Conservation (phyloP, 2,329 filamentous ascomycete genomes). For the Ophiocordyceps camponoti-saundersi region DNA sequence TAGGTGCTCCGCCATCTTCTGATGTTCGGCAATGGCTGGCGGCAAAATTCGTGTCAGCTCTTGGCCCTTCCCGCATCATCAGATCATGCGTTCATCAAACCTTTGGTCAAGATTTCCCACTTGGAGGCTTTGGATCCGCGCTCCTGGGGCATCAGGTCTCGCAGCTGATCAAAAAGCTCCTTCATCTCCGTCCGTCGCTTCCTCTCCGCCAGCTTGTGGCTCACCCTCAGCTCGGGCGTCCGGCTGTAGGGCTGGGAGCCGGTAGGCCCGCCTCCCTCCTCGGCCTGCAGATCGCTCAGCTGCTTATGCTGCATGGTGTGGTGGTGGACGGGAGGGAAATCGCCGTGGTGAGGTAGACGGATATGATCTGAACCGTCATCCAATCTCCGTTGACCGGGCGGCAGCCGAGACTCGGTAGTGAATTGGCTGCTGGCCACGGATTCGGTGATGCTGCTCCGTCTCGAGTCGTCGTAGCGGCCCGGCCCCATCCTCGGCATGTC, state of each 20-base stretch:
- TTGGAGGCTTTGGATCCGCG: constrained; percentile 75
- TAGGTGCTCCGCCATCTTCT: constrained; percentile 32
- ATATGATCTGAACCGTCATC: constrained; percentile 42
- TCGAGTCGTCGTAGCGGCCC: constrained; percentile 39
- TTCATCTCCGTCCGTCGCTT: constrained; percentile 83
- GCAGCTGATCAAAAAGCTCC: constrained; percentile 64
- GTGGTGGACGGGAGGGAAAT: constrained; percentile 49
- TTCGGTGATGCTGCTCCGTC: constrained; percentile 60
- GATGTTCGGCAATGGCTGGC: constrained; percentile 43
- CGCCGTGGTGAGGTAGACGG: constrained; percentile 32
- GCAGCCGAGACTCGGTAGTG: constrained; percentile 56
- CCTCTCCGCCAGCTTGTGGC: constrained; percentile 71
- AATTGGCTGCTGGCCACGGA: constrained; percentile 68
- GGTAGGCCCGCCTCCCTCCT: constrained; percentile 31
- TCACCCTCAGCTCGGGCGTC: constrained; percentile 66
- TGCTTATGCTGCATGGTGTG: constrained; percentile 62
- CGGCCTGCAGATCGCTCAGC: constrained; percentile 46
- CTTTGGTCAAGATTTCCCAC: constrained; percentile 78
- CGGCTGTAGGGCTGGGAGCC: constrained; percentile 63
- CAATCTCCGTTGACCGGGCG: constrained; percentile 53
- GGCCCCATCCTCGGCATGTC: constrained; percentile 35
- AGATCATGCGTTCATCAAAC: constrained; percentile 25
- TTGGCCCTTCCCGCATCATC: not conserved
- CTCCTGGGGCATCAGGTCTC: constrained; percentile 63
- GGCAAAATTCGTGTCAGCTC: not conserved